Percentiles rank a stretch among this genome's conserved stretches.
phyloP scores from a whole-genome alignment of 768 basidiomycete genomes.

The Wakefieldia striispora region DNA sequence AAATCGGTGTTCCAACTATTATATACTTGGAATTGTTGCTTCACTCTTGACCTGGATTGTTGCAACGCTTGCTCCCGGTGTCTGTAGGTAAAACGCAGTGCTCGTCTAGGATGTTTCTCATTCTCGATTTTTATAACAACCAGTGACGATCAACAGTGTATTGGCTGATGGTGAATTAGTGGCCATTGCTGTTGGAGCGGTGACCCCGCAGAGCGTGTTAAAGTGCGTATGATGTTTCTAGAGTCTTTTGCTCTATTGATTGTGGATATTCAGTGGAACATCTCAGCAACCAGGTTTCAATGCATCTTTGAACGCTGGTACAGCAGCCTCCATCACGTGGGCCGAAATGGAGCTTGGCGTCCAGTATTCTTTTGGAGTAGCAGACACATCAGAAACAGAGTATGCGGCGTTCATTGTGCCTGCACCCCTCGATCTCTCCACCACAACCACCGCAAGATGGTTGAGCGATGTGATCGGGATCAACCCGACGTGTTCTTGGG shows the following conservation, averaged over 20 bases:
- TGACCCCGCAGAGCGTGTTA: constrained; percentile 21
- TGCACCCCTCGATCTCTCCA: constrained; percentile 15
- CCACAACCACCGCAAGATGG: constrained; percentile 24
- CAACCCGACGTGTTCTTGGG: constrained; percentile 28
- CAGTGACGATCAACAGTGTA: constrained; percentile 23
- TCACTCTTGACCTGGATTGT: constrained; percentile 20
- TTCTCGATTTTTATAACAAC: neutral
- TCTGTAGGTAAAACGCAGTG: constrained; percentile 15
- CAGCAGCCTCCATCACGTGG: constrained; percentile 24
- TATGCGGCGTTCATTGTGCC: constrained; percentile 21
- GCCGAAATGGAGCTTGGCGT: constrained; percentile 24
- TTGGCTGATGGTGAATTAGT: constrained; percentile 21
- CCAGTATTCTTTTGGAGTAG: constrained; percentile 22
- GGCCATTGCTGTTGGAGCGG: constrained; percentile 25
- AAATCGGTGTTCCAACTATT: constrained; percentile 22
- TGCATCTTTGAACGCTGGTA: constrained; percentile 7
- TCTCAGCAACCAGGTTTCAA: neutral
- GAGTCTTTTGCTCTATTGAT: neutral
- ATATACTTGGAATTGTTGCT: constrained; percentile 15
- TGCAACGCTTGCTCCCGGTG: constrained; percentile 23
- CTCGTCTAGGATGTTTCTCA: neutral
- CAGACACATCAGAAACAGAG: constrained; percentile 11
- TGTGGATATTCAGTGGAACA: constrained; percentile 7
- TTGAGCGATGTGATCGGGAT: constrained; percentile 27
- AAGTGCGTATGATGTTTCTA: constrained; percentile 13